These are phyloP conservation scores for Chlamydomonas reinhardtii DNA, from an alignment of 163 green algal species.

Conservation along the genomic window DNA sequence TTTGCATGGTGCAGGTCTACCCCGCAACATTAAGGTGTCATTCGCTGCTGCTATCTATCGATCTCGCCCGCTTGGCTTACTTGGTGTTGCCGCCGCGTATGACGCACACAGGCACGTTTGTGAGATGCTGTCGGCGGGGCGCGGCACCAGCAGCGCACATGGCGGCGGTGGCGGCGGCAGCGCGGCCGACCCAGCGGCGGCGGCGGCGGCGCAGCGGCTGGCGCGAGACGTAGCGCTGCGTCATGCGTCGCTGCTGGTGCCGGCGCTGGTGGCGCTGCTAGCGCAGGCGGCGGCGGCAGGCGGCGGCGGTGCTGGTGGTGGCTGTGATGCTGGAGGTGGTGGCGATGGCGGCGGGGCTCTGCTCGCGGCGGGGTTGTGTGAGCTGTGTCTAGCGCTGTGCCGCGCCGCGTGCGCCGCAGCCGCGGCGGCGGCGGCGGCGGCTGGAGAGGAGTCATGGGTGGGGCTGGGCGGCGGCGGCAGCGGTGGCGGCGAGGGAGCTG, in stretches of 20 bases:
- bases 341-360: background rate
- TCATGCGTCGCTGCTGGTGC: slow-evolving; percentile 25
- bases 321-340: background rate
- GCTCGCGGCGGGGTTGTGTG: background rate
- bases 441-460: too few relatives aligned
- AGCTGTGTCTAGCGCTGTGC: slow-evolving; percentile 3
- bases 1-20: too few relatives aligned
- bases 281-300: background rate
- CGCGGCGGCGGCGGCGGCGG: background rate
- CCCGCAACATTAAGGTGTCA: too few relatives aligned
- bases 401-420: background rate
- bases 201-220: background rate
- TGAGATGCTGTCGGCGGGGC: background rate
- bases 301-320: background rate
- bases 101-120: background rate
- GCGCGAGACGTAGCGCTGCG: background rate
- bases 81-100: too few relatives aligned
- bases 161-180: background rate
- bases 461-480: background rate
- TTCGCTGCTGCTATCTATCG: too few relatives aligned
- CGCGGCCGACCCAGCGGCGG: background rate
- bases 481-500: background rate
- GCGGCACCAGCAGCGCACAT: too few relatives aligned
- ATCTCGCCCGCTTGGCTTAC: too few relatives aligned
- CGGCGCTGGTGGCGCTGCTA: slow-evolving; percentile 27